Conservation (phyloP, 305 asterid species). For the Fraxinus baroniana region DNA sequence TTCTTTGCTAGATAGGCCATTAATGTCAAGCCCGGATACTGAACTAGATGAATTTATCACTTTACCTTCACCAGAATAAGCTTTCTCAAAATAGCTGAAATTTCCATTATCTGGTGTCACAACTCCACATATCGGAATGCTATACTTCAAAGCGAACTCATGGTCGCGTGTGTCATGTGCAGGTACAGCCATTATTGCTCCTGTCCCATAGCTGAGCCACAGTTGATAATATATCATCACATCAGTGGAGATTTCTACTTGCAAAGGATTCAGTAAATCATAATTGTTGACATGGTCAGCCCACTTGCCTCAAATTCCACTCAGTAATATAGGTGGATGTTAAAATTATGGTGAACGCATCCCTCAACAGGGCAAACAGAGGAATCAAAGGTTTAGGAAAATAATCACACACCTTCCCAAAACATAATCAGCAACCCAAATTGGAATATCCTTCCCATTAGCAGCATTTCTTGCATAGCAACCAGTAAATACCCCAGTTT, state of each 20-base stretch:
- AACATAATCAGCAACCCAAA: constrained; percentile 98
- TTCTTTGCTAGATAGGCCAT: constrained; percentile 68
- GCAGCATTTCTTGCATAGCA: constrained; percentile 89
- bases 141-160: constrained; percentile 83
- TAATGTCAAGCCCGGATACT: constrained; percentile 69
- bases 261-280: not conserved
- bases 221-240: constrained; percentile 21
- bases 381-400: constrained; percentile 16
- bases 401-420: constrained; percentile 67
- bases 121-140: constrained; percentile 68
- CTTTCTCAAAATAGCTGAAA: constrained; percentile 45
- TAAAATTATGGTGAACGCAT: constrained; percentile 1
- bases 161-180: constrained; percentile 96
- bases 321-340: not conserved
- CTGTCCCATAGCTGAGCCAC: constrained; percentile 85
- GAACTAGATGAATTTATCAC: constrained; percentile 78
- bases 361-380: constrained; percentile 16
- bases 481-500: constrained; percentile 88
- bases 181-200: constrained; percentile 99
- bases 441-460: constrained; percentile 73
- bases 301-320: constrained; percentile 18
- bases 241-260: constrained; percentile 12
- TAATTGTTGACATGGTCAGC: not conserved
- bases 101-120: constrained; percentile 65
- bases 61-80: constrained; percentile 78